Base-by-base conservation (phyloP, 2,329 filamentous ascomycete species). In the Elsinoe batatas region DNA sequence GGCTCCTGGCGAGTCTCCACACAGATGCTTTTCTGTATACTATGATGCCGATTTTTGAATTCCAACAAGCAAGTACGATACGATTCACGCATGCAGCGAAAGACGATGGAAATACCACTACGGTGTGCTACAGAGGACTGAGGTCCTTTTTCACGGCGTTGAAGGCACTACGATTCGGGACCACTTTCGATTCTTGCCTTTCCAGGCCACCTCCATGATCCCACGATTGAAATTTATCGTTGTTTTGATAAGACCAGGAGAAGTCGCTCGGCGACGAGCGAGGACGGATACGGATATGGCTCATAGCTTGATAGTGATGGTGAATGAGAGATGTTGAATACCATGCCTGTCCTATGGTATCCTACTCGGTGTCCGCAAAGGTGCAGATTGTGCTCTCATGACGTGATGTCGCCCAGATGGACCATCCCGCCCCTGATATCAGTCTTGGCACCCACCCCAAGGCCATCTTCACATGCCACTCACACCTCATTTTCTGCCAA, bases 221-320 rank as follows among this genome's bases (percentile, higher is more conserved):
- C 20, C 30, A 50, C 17, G 46, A 50, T 35, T 36, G 20, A 30
- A 8, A 7, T 30, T 30, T 13, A 20, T 7, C n/a, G 26, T 17
- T 13, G 26, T 36, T 50, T 37, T 20, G 32, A 50, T 20, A 50
- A 37, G 17, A 17, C 13, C 26, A 18, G 26, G 26, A 30, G 26
- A 30, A 18, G 32, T 35, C 46, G 46, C 46, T 37, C n/a, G 46
- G 46, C 46, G 30, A 50, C 46, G 30, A 50, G 46, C 32, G 30
- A 50, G 32, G 46, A 50, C 2, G 26, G 46, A 32, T 17, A 47
- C 13, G 43, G n/a, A 40, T 5, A 40, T 40, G 37, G 37, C 13
- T 18, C 17, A 44, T 17, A 22, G 32, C 15, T 50, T 35, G 15
- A 37, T 36, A 50, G 46, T 22, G 20, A 50, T 15, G 18, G 30